phyloP scores from a whole-genome alignment of 345 rosid genomes.

The Populus simonii region DNA sequence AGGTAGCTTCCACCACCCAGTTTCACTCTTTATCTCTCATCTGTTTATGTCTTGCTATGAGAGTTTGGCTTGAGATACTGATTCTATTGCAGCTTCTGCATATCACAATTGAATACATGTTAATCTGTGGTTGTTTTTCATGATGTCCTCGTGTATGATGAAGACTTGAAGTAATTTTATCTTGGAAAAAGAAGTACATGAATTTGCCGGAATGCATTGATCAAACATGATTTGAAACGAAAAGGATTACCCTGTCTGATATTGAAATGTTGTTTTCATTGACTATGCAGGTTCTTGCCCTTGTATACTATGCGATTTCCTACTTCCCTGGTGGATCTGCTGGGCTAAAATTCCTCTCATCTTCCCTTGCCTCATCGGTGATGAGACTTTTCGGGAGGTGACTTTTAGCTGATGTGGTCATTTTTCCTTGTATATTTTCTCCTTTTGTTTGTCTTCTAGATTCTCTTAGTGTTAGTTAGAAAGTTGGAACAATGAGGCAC shows the following conservation, averaged over 20 bases:
- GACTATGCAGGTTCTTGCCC: constrained; percentile 48
- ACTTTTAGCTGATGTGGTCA: not conserved
- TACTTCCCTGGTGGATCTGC: constrained; percentile 76
- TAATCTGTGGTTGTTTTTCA: not conserved
- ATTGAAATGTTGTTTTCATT: not conserved
- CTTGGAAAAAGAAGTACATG: not conserved
- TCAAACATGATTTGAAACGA: not conserved
- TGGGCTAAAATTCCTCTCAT: constrained; percentile 56
- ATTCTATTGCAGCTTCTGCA: not conserved
- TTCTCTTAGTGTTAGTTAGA: not conserved
- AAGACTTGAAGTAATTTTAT: not conserved
- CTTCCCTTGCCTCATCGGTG: constrained; percentile 50
- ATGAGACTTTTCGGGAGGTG: constrained; percentile 59
- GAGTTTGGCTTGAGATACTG: not conserved
- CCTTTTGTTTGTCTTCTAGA: not conserved
- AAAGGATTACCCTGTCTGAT: not conserved
- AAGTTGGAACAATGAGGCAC: not conserved
- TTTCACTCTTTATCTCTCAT: not conserved
- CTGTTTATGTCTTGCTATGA: not conserved
- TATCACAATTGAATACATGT: too few relatives aligned
- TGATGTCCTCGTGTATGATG: not conserved
- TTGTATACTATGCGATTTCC: constrained; percentile 62
- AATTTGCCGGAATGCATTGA: not conserved
- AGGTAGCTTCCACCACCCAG: constrained; percentile 39
- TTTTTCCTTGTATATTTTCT: constrained; percentile 4